Evolutionary conservation across 2,329 filamentous ascomycete species (phyloP), one percentile per base, ranked within the genome.

Genomic region (Davidsoniella neocaledoniae): DNA sequence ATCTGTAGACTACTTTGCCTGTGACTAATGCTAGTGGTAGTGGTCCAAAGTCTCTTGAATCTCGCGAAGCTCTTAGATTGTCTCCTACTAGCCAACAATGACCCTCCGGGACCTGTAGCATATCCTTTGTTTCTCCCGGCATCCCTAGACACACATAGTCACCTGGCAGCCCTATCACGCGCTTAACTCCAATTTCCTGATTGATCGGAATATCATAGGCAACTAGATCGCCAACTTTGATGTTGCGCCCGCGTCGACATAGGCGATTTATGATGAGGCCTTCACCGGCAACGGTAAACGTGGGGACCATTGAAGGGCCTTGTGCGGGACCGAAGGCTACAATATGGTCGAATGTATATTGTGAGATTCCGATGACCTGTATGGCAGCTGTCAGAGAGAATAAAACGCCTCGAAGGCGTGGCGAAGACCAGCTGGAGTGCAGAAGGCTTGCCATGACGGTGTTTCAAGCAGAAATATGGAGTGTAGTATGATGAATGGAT

Each of bases 81-180:
- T 98, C 91, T 2, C 91, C 91, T 2, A 79, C 76, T 5, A 95
- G 69, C 77, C 86, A 96, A 59, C 87, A 93, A 68, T 98, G 91
- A 1, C 91, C 91, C 60, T 83, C 71, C 0, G 91, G 91, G 14
- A 98, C 78, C 84, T 93, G 59, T n/a, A 54, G n/a, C 51, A 53
- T 53, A 40, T 53, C 51, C 33, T 53, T 49, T n/a, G 47, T 46
- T 37, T 50, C 47, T 2, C 68, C 76, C 0, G 79, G 79, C 16
- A 76, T 79, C 53, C 81, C 72, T 25, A 81, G 65, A 48, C 80
- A 63, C 23, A 88, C 82, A 58, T 84, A 86, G 59, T 90, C 84
- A 0, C 83, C 83, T 0, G 79, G 79, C 73, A 87, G 69, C 21
- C 81, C 83, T 50, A 83, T 60, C 40, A 95, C 77, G 53, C 91